A percentile compares a stretch with the other conserved stretches of the same genome.
Evolutionary conservation across 2,329 filamentous ascomycete species (phyloP).

Genomic region (Elsinoe batatas): DNA sequence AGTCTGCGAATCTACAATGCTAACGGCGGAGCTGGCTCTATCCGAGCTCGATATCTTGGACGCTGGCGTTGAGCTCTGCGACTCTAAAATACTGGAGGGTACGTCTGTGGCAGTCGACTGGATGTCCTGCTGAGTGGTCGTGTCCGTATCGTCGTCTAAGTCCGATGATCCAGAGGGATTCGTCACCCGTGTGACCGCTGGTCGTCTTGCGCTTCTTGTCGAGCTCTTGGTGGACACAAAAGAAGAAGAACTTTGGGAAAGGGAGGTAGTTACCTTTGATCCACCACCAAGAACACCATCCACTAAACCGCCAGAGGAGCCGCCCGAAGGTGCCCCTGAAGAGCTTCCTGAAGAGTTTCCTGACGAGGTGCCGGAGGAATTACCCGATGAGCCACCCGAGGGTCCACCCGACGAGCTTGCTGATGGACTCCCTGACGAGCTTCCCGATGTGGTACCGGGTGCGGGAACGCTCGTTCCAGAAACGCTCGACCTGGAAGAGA

Average conservation of each 20-base stretch:
- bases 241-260: neutral
- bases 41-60: too few species aligned
- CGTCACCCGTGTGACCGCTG: neutral
- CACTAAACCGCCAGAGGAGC: neutral
- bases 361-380: too few species aligned
- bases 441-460: neutral
- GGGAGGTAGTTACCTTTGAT: slow-evolving; percentile 1
- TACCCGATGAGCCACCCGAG: neutral
- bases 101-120: neutral
- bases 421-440: too few species aligned
- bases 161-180: neutral
- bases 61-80: too few species aligned
- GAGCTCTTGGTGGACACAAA: neutral
- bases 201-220: neutral
- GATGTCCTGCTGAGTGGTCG: neutral
- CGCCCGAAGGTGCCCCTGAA: neutral
- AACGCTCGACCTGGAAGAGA: too few species aligned
- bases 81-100: neutral
- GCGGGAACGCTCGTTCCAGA: neutral
- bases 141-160: neutral
- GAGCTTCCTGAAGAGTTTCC: neutral
- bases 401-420: neutral
- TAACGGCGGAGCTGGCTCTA: too few species aligned
- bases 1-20: too few species aligned
- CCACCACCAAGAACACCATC: neutral